A percentile compares a stretch with the other conserved stretches of the same genome.
These are phyloP conservation scores for Articulospora tetracladia DNA, from an alignment of 495 filamentous ascomycete species.

Conservation along the genomic window DNA sequence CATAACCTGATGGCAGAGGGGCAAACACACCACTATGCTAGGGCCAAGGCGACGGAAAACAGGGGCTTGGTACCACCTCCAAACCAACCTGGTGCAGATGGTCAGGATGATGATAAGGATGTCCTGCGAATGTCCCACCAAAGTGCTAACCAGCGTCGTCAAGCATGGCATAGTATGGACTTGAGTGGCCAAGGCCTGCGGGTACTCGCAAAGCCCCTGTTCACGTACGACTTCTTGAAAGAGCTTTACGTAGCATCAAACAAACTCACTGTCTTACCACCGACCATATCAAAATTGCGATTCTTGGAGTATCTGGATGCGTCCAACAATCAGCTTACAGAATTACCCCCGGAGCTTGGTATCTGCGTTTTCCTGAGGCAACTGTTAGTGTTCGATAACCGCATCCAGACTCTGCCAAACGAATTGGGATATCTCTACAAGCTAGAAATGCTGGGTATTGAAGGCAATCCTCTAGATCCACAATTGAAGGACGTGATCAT, in stretches of 20 bases:
- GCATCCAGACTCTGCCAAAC: slow-evolving; percentile 72
- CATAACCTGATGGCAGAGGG: slow-evolving; percentile 65
- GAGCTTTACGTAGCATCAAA: slow-evolving; percentile 92
- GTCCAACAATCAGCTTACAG: slow-evolving; percentile 78
- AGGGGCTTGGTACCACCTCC: slow-evolving; percentile 32
- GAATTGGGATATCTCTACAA: slow-evolving; percentile 85
- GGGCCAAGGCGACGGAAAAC: slow-evolving; percentile 49
- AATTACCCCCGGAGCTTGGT: slow-evolving; percentile 87
- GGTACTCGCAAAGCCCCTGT: slow-evolving; percentile 71
- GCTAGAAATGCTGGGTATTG: slow-evolving; percentile 84
- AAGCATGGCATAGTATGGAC: slow-evolving; percentile 89
- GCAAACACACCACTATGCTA: slow-evolving; percentile 50
- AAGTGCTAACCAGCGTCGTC: slow-evolving; percentile 50
- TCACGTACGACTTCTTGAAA: slow-evolving; percentile 79
- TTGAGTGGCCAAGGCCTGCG: slow-evolving; percentile 90
- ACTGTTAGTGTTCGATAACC: slow-evolving; percentile 84
- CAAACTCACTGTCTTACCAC: slow-evolving; percentile 71
- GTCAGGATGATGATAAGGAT: slow-evolving; percentile 56
- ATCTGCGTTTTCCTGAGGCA: slow-evolving; percentile 87
- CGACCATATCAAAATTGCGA: slow-evolving; percentile 74
- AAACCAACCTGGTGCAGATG: slow-evolving; percentile 37
- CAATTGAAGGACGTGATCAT: slow-evolving; percentile 70
- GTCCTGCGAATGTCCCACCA: slow-evolving; percentile 52
- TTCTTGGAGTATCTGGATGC: slow-evolving; percentile 77
- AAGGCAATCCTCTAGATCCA: slow-evolving; percentile 81